Percentiles rank a stretch among this genome's conserved stretches.
phyloP scores from a whole-genome alignment of 139 green algal genomes.

The Mesotaenium endlicherianum region DNA sequence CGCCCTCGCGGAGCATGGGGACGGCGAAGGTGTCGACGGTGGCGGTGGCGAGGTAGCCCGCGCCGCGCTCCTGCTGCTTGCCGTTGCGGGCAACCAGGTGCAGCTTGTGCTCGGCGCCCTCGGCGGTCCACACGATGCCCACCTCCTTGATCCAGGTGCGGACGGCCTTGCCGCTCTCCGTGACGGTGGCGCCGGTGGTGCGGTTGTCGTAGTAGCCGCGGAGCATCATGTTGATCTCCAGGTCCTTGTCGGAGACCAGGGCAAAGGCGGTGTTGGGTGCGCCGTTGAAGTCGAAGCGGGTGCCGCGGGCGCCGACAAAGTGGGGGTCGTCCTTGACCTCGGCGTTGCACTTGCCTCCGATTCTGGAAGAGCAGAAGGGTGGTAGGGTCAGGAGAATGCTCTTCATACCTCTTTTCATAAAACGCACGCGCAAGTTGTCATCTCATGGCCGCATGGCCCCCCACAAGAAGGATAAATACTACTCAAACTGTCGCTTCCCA shows the following conservation, averaged over 20 bases:
- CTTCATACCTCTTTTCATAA: too few relatives aligned
- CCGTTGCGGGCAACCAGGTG: conserved; percentile 5
- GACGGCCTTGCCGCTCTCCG: not conserved
- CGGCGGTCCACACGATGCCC: conserved; percentile 7
- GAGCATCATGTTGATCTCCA: conserved; percentile 46
- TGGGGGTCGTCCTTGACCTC: conserved; percentile 41
- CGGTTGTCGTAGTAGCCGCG: conserved; percentile 16
- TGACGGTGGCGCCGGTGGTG: not conserved
- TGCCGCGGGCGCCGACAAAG: conserved; percentile 38
- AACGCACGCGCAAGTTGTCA: too few relatives aligned
- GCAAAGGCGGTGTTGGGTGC: conserved; percentile 10
- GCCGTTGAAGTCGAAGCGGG: conserved; percentile 42
- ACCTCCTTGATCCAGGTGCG: conserved; percentile 38
- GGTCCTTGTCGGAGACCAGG: conserved; percentile 18
- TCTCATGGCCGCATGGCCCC: too few relatives aligned
- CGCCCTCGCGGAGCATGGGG: not conserved
- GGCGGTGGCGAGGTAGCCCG: not conserved
- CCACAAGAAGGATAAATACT: too few relatives aligned
- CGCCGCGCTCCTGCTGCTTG: conserved; percentile 2
- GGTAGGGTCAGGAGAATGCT: too few relatives aligned
- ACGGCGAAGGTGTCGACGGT: not conserved
- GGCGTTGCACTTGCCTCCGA: not conserved
- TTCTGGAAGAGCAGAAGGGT: too few relatives aligned
- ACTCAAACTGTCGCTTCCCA: too few relatives aligned
- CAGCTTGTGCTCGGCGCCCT: not conserved